Conservation (phyloP, 2,329 filamentous ascomycete genomes). For the Colletotrichum filicis region DNA sequence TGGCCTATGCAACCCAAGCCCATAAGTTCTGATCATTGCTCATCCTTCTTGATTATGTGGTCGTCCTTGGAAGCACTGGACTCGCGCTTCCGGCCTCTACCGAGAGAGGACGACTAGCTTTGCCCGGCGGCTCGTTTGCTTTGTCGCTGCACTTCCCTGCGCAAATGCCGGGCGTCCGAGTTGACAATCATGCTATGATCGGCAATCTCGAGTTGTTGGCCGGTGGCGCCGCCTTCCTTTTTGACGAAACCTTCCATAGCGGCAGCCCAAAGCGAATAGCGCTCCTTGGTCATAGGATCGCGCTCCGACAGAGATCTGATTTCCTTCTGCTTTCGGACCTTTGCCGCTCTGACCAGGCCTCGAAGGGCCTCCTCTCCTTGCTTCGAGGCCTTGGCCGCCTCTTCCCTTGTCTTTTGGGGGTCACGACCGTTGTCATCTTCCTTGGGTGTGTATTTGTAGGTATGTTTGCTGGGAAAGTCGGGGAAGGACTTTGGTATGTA, state of each 20-base stretch:
- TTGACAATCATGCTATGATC: conserved; percentile 75
- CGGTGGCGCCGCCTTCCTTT: conserved; percentile 46
- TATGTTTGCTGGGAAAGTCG: conserved; percentile 72
- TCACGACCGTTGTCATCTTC: conserved; percentile 59
- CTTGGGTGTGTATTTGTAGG: conserved; percentile 69
- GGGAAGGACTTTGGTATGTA: conserved; percentile 71
- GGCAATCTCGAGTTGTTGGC: conserved; percentile 62
- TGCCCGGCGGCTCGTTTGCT: conserved; percentile 50
- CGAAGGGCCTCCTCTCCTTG: conserved; percentile 72
- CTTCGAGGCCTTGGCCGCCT: conserved; percentile 68
- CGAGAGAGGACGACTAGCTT: conserved; percentile 2
- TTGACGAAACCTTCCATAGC: conserved; percentile 69
- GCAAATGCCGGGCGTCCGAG: conserved; percentile 61
- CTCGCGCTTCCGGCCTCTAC: not conserved
- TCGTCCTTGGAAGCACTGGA: not conserved
- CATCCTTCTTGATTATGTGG: not conserved
- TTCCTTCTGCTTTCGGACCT: conserved; percentile 73
- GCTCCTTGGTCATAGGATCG: conserved; percentile 62
- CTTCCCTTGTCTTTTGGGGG: conserved; percentile 68
- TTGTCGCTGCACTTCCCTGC: conserved; percentile 63
- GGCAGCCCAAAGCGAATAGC: conserved; percentile 70
- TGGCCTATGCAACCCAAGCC: not conserved
- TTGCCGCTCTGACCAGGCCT: conserved; percentile 69
- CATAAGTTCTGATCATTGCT: not conserved
- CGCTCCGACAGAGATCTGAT: conserved; percentile 66